phyloP scores from a whole-genome alignment of 2,329 filamentous ascomycete genomes.

The Zymoseptoria tritici region DNA sequence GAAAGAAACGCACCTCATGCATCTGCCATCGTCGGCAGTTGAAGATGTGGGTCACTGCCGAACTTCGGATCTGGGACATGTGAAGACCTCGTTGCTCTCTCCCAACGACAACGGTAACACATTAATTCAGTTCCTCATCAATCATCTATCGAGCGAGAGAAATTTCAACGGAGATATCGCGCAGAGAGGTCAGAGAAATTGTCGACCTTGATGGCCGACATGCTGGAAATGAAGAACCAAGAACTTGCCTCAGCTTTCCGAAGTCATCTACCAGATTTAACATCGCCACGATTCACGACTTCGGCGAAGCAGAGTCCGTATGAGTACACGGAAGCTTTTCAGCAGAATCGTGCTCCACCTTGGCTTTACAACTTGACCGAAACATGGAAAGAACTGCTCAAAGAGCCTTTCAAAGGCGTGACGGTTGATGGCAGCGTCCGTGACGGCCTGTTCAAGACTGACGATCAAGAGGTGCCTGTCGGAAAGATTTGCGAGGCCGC shows the following conservation, averaged over 20 bases:
- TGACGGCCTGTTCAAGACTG: slow-evolving; percentile 31
- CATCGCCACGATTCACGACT: slow-evolving; percentile 51
- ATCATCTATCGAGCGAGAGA: not conserved
- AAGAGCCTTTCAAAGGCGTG: slow-evolving; percentile 64
- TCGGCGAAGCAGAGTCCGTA: slow-evolving; percentile 56
- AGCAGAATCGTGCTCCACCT: slow-evolving; percentile 20
- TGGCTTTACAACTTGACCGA: slow-evolving; percentile 21
- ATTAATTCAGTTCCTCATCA: not conserved
- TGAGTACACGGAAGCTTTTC: slow-evolving; percentile 44
- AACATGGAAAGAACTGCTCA: slow-evolving; percentile 20
- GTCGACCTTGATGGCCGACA: not conserved
- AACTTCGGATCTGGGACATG: not conserved
- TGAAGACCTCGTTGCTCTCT: not conserved
- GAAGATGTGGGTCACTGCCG: not conserved
- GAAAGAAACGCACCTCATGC: not conserved
- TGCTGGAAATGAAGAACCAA: slow-evolving; percentile 5
- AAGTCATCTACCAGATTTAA: slow-evolving; percentile 54
- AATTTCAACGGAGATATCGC: not conserved
- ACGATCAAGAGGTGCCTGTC: slow-evolving; percentile 59
- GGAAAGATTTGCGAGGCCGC: slow-evolving; percentile 48
- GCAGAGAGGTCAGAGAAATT: not conserved
- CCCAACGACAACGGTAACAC: slow-evolving; percentile 5
- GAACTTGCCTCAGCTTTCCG: slow-evolving; percentile 37
- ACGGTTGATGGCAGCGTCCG: slow-evolving; percentile 50
- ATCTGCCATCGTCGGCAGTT: not conserved